phyloP scores from a whole-genome alignment of 257 asterid genomes.

The Prunella vulgaris region DNA sequence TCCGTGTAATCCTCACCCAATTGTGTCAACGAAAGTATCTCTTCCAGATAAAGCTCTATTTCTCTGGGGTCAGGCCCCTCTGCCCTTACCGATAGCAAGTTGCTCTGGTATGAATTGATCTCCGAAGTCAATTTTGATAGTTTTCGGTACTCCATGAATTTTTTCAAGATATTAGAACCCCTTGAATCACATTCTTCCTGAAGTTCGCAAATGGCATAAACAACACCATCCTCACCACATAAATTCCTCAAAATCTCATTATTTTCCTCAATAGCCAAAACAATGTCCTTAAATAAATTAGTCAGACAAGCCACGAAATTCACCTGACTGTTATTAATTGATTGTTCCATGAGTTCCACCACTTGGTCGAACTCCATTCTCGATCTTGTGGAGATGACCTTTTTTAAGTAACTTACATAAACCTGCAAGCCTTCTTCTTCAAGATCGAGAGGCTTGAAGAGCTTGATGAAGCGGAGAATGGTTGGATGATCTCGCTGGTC shows the following conservation, averaged over 20 bases:
- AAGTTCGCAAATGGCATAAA: conserved; percentile 84
- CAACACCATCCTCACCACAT: conserved; percentile 94
- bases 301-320: conserved; percentile 73
- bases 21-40: conserved; percentile 75
- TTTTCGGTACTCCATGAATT: conserved; percentile 75
- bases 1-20: conserved; percentile 93
- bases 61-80: conserved; percentile 95
- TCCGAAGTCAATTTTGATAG: conserved; percentile 68
- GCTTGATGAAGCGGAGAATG: conserved; percentile 68
- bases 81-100: conserved; percentile 57
- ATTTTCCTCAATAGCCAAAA: conserved; percentile 85
- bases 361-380: conserved; percentile 74
- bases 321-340: conserved; percentile 32
- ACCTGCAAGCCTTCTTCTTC: conserved; percentile 89
- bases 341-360: conserved; percentile 50
- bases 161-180: conserved; percentile 69
- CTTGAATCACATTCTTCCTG: conserved; percentile 94
- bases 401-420: conserved; percentile 61
- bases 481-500: conserved; percentile 80
- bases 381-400: conserved; percentile 65
- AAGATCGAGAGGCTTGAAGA: conserved; percentile 69
- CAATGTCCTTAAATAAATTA: conserved; percentile 83
- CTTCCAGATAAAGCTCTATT: conserved; percentile 83
- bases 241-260: conserved; percentile 64
- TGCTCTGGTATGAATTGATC: conserved; percentile 78